A percentile compares a stretch with the other conserved stretches of the same genome.
phyloP scores from a whole-genome alignment of 1,139 yeast genomes.

The Saccharomyces hybrid region DNA sequence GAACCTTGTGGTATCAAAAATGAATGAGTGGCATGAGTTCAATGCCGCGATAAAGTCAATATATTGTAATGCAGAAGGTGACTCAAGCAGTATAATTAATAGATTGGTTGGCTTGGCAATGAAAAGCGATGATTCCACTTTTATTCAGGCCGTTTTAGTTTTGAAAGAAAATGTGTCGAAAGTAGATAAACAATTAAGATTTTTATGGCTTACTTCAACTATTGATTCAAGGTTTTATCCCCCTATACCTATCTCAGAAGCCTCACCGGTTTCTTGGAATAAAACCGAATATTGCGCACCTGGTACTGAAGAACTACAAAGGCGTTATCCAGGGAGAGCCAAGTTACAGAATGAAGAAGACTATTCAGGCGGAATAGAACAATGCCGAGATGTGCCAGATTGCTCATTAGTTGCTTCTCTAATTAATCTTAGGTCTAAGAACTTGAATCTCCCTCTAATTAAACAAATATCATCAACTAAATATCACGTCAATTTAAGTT shows the following conservation, averaged over 20 bases:
- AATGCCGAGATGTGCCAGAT: slow-evolving; percentile 56
- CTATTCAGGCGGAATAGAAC: slow-evolving; percentile 22
- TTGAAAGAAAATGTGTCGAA: slow-evolving; percentile 13
- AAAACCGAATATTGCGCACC: slow-evolving; percentile 7
- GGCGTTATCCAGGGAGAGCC: slow-evolving; percentile 16
- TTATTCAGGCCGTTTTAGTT: slow-evolving; percentile 14
- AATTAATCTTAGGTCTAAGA: slow-evolving; percentile 36
- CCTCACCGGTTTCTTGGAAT: slow-evolving; percentile 20
- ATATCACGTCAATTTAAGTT: slow-evolving; percentile 39
- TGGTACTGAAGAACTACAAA: slow-evolving; percentile 7
- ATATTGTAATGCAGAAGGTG: slow-evolving; percentile 4
- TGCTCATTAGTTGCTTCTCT: slow-evolving; percentile 73
- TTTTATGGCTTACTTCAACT: slow-evolving; percentile 43
- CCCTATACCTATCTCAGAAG: slow-evolving; percentile 30
- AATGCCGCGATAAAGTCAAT: slow-evolving; percentile 10
- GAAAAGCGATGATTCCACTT: slow-evolving; percentile 10
- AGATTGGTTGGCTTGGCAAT: slow-evolving; percentile 7
- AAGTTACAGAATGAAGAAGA: slow-evolving; percentile 24
- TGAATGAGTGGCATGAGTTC: slow-evolving; percentile 10
- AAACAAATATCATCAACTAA: slow-evolving; percentile 18
- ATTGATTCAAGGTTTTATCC: slow-evolving; percentile 32
- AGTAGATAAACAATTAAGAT: slow-evolving; percentile 25
- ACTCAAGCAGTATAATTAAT: not conserved
- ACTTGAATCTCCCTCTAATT: slow-evolving; percentile 18
- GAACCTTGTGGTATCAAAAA: not conserved